Base-by-base conservation (phyloP, 805 yeast genomes). In the Saturnispora ahearnii region DNA sequence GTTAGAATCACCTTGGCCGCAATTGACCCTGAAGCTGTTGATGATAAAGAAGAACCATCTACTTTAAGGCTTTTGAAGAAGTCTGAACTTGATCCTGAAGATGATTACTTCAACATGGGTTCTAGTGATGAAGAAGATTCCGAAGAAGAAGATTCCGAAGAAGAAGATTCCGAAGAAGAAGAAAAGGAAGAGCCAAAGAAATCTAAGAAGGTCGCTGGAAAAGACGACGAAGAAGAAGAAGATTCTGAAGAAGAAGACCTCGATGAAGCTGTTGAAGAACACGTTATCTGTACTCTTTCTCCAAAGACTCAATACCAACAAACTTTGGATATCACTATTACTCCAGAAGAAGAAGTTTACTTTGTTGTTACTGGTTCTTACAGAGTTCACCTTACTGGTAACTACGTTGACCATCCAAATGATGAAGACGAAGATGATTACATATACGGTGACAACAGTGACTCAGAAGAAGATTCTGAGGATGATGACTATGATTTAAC, bases 301-400 rank as follows among this genome's bases (percentile, higher is more conserved):
- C 98, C 99, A 69, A 76, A 82, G 63, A 64, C 76, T 49, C 87
- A 82, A 67, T 84, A 67, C 70, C 99, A 93, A 76, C 98, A 91
- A 76, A 74, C 95, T 50, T 67, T 93, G 51, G 97, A 93, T 64
- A 72, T 93, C 57, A 87, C 95, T 62, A 84, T 93, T 63, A 78
- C 84, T 49, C 96, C 98, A 62, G 91, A 82, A 62, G 99, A 93
- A 73, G 96, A 90, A 64, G 88, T 93, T 54, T 82, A 76, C 74
- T 93, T 93, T 64, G 95, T 88, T 63, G 97, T 87, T 51, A 85
- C 96, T 54, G 99, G 99, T 64, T 88, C 97, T 28, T 91, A 89
- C 74, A 85, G 95, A 57, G 76, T 93, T 57, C 95, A 91, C 68
- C 73, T 93, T 61, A 76, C 87, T 59, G 99, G 99, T 74, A 91